Evolutionary conservation across 257 asterid genomes (phyloP).

Genomic region (Solanum piurae): DNA sequence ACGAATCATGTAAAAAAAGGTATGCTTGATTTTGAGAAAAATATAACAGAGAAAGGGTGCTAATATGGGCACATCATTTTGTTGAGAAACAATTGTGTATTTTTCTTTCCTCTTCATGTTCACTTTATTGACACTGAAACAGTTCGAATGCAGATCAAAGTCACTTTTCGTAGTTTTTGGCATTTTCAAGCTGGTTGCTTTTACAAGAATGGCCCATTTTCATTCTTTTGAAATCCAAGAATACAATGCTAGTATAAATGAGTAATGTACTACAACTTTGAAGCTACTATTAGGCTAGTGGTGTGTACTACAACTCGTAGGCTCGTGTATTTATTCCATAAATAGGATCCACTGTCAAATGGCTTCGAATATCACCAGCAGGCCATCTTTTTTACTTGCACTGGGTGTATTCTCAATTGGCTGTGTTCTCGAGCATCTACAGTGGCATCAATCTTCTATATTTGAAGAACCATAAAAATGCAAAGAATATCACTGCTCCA

Average conservation of each 20-base stretch:
- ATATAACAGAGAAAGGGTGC: neutral
- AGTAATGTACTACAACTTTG: neutral
- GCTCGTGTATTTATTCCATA: neutral
- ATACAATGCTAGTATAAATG: neutral
- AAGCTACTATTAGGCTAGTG: neutral
- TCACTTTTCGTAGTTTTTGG: neutral
- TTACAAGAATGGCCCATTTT: neutral
- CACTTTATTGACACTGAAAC: neutral
- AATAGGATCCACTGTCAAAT: neutral
- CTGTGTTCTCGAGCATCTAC: conserved; percentile 16
- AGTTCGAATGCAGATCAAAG: neutral
- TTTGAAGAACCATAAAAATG: conserved; percentile 80
- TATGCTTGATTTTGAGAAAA: neutral
- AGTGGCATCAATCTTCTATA: conserved; percentile 87
- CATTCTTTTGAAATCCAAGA: neutral
- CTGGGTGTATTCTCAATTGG: neutral
- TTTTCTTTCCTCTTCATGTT: neutral
- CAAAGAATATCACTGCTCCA: conserved; percentile 49
- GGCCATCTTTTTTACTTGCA: neutral
- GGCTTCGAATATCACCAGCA: neutral
- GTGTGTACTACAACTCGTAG: neutral
- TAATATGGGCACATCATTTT: neutral
- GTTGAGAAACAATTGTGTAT: neutral
- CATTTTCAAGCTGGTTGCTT: neutral
- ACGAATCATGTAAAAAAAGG: neutral